phyloP scores from a whole-genome alignment of 768 basidiomycete genomes.

The Russula brevipes region DNA sequence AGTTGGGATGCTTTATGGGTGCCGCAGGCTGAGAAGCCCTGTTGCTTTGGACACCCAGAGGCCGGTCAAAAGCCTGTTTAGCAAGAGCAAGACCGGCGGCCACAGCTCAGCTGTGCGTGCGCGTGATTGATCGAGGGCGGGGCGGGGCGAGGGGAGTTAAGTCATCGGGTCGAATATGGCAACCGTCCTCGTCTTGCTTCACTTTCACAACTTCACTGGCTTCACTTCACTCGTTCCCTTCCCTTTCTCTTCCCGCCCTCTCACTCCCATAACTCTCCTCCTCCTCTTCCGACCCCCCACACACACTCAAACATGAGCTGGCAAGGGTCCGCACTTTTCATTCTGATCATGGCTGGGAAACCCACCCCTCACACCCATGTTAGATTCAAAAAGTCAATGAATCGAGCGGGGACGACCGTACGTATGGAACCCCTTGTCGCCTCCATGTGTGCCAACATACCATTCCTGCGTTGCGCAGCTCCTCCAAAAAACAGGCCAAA shows the following conservation, averaged over 20 bases:
- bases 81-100: no score
- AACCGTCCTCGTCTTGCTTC: not conserved
- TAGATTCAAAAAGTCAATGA: slow-evolving; percentile 92
- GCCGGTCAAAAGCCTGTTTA: not conserved
- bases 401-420: slow-evolving; percentile 87
- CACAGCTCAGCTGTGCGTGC: no score
- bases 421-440: slow-evolving; percentile 29
- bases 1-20: not conserved
- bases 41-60: not conserved
- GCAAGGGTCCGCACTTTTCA: slow-evolving; percentile 12
- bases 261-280: not conserved
- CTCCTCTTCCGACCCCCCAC: not conserved
- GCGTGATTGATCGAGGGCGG: no score
- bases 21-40: not conserved
- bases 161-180: not conserved
- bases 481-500: slow-evolving; percentile 97
- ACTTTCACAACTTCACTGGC: not conserved
- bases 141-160: not conserved
- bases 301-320: slow-evolving; percentile 13
- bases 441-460: slow-evolving; percentile 18
- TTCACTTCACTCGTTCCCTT: not conserved
- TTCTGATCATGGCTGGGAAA: not conserved
- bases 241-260: not conserved
- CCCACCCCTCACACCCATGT: not conserved
- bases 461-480: slow-evolving; percentile 44